A percentile compares a stretch with the other conserved stretches of the same genome.
phyloP scores from a whole-genome alignment of 768 basidiomycete genomes.

The Infundibulicybe gibba region DNA sequence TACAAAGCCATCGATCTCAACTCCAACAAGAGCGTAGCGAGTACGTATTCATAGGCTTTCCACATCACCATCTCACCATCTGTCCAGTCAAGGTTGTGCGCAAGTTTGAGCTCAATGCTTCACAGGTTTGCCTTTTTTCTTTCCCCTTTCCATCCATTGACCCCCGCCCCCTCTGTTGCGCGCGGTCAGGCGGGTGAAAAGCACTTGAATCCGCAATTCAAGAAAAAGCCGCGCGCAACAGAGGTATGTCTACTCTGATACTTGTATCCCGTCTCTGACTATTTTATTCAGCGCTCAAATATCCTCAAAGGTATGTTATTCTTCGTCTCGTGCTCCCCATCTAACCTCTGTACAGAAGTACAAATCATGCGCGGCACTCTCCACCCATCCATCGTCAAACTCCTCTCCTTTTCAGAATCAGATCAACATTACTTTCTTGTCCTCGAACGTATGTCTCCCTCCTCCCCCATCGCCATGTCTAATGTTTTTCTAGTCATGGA shows the following conservation, averaged over 20 bases:
- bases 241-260: slow-evolving; percentile 66
- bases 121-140: slow-evolving; percentile 61
- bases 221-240: slow-evolving; percentile 96
- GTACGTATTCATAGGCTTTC: slow-evolving; percentile 35
- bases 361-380: slow-evolving; percentile 97
- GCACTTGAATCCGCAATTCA: slow-evolving; percentile 90
- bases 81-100: slow-evolving; percentile 86
- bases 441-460: slow-evolving; percentile 69
- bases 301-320: slow-evolving; percentile 79
- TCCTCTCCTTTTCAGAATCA: slow-evolving; percentile 90
- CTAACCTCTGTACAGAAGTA: slow-evolving; percentile 62
- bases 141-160: slow-evolving; percentile 15
- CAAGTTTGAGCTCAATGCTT: slow-evolving; percentile 86
- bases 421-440: slow-evolving; percentile 92
- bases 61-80: slow-evolving; percentile 10
- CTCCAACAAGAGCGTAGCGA: slow-evolving; percentile 78
- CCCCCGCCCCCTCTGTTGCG: slow-evolving; percentile 29
- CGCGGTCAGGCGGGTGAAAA: slow-evolving; percentile 77
- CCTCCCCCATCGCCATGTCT: slow-evolving; percentile 4
- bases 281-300: slow-evolving; percentile 77
- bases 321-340: not conserved
- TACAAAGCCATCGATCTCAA: slow-evolving; percentile 84
- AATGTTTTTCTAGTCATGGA: slow-evolving; percentile 71
- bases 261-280: slow-evolving; percentile 8
- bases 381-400: slow-evolving; percentile 91